Evolutionary conservation across 371 early-diverging fungal species (phyloP).

Genomic region (Lichtheimia corymbifera): DNA sequence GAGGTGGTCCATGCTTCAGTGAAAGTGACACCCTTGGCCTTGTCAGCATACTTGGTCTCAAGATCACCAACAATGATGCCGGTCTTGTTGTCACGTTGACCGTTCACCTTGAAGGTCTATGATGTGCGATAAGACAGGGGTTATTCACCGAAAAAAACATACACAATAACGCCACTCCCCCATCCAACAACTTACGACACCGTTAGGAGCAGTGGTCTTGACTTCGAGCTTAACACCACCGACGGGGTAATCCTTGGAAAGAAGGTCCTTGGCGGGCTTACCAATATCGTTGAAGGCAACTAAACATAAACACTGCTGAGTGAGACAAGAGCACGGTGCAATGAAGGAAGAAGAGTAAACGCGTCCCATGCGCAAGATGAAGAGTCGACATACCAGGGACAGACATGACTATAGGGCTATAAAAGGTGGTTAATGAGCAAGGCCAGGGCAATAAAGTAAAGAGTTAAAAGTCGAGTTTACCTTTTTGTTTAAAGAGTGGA

Average conservation of each 20-base stretch:
- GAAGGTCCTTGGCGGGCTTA: slow-evolving; percentile 93
- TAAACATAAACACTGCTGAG: slow-evolving; percentile 7
- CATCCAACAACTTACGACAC: slow-evolving; percentile 66
- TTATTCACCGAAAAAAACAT: slow-evolving; percentile 24
- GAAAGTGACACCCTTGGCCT: slow-evolving; percentile 88
- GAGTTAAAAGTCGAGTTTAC: too few relatives aligned
- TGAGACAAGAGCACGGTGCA: not conserved
- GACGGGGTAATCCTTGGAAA: slow-evolving; percentile 95
- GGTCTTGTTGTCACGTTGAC: slow-evolving; percentile 91
- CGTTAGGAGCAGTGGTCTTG: slow-evolving; percentile 93
- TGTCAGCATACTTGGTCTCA: slow-evolving; percentile 95
- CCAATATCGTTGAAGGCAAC: slow-evolving; percentile 90
- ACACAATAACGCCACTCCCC: not conserved
- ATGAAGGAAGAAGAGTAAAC: too few relatives aligned
- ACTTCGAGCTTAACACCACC: slow-evolving; percentile 95
- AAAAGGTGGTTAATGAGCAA: too few relatives aligned
- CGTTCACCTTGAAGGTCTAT: slow-evolving; percentile 94
- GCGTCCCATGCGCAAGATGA: not conserved
- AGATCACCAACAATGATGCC: slow-evolving; percentile 94
- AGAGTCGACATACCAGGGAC: slow-evolving; percentile 25
- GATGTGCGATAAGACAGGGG: not conserved
- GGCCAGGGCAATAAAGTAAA: too few relatives aligned
- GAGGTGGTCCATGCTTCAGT: slow-evolving; percentile 95
- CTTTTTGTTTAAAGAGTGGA: too few relatives aligned
- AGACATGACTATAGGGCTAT: slow-evolving; percentile 12